Evolutionary conservation across 2,329 filamentous ascomycete species (phyloP).

Genomic region (Hawksworthiomyces lignivorus): DNA sequence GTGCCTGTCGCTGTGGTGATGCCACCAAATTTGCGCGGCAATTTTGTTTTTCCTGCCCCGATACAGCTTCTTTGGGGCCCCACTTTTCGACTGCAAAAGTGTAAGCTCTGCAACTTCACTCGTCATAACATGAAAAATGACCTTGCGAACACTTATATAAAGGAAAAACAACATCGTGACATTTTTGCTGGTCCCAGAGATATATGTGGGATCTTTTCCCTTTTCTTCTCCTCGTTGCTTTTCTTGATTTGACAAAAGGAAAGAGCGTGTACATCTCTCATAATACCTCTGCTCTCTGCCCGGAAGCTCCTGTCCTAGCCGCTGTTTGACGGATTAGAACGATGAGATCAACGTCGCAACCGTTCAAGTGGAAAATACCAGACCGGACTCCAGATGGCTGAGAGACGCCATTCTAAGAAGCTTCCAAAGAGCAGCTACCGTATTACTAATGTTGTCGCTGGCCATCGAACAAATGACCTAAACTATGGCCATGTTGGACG

Average conservation of each 20-base stretch:
- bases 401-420: constrained; percentile 6
- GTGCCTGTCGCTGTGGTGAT: constrained; percentile 13
- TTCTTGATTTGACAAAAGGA: too few relatives aligned
- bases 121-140: too few relatives aligned
- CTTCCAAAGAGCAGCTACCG: neutral
- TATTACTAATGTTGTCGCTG: constrained; percentile 9
- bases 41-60: constrained; percentile 8
- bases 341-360: constrained; percentile 3
- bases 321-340: too few relatives aligned
- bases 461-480: constrained; percentile 37
- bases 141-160: too few relatives aligned
- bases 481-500: constrained; percentile 46
- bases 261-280: too few relatives aligned
- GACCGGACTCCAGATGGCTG: constrained; percentile 18
- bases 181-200: too few relatives aligned
- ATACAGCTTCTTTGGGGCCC: neutral
- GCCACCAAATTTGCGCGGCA: neutral
- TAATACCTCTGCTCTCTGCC: too few relatives aligned
- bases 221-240: too few relatives aligned
- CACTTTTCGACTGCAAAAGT: too few relatives aligned
- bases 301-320: too few relatives aligned
- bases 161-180: too few relatives aligned
- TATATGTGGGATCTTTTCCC: too few relatives aligned
- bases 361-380: neutral
- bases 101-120: constrained; percentile 4